Conservation (phyloP, 2,329 filamentous ascomycete species). For the Claviceps pazoutovae region DNA sequence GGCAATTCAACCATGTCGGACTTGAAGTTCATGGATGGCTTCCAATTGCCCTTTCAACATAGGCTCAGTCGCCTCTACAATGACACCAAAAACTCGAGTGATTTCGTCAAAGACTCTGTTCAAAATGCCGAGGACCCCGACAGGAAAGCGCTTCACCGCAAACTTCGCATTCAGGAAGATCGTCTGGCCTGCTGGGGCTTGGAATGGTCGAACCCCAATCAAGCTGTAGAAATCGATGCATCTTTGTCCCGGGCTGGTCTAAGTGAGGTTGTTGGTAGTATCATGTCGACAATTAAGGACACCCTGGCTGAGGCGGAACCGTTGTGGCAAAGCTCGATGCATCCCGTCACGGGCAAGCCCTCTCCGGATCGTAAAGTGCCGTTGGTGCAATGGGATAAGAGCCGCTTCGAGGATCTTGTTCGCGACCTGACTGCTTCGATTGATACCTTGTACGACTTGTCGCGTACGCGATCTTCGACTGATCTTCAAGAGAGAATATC, state of each 20-base stretch:
- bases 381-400: constrained; percentile 52
- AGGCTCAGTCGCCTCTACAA: constrained; percentile 62
- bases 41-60: constrained; percentile 44
- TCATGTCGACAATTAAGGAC: constrained; percentile 69
- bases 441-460: constrained; percentile 67
- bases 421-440: constrained; percentile 64
- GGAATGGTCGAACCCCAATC: constrained; percentile 63
- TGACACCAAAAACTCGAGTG: constrained; percentile 65
- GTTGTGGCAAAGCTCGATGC: constrained; percentile 50
- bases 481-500: constrained; percentile 18
- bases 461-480: constrained; percentile 44
- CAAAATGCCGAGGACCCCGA: constrained; percentile 54
- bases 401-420: constrained; percentile 61
- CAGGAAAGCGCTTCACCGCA: constrained; percentile 57
- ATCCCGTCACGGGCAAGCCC: constrained; percentile 24
- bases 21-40: constrained; percentile 35
- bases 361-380: constrained; percentile 39
- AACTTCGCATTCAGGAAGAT: constrained; percentile 68
- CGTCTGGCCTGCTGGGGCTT: constrained; percentile 66
- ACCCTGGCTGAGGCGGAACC: constrained; percentile 64
- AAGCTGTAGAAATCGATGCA: constrained; percentile 57
- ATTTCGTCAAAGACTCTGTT: constrained; percentile 53
- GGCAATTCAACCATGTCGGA: constrained; percentile 29
- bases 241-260: constrained; percentile 59
- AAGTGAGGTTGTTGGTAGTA: constrained; percentile 63